Evolutionary conservation across 1,284 basidiomycete genomes (phyloP).

Genomic region (Leccinum subrobustum): DNA sequence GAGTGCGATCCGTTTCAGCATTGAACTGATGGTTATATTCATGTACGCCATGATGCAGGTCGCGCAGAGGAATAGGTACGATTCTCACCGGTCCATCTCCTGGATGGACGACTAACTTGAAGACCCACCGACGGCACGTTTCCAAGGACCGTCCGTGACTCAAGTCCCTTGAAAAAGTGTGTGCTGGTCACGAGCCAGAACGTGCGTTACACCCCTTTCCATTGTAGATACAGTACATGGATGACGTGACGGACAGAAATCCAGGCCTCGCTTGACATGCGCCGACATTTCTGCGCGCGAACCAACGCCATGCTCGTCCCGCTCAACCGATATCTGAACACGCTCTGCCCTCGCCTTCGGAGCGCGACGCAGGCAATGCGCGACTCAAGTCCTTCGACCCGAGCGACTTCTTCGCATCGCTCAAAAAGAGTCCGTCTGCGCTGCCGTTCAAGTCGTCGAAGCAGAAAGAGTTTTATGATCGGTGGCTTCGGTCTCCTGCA

Average conservation of each 20-base stretch:
- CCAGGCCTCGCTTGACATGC: constrained; percentile 66
- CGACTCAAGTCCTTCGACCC: too few species aligned
- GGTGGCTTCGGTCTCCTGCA: too few species aligned
- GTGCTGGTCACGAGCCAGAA: constrained; percentile 45
- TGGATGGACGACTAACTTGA: constrained; percentile 64
- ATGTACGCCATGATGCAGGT: constrained; percentile 8
- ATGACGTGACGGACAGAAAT: constrained; percentile 42
- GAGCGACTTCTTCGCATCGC: too few species aligned
- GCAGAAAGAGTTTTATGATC: too few species aligned
- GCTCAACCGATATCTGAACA: constrained; percentile 57
- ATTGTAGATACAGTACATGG: not conserved
- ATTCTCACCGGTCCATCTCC: constrained; percentile 52
- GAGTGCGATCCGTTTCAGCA: constrained; percentile 19
- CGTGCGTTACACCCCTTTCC: constrained; percentile 42
- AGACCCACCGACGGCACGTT: constrained; percentile 80
- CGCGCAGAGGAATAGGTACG: constrained; percentile 14
- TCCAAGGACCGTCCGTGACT: constrained; percentile 79
- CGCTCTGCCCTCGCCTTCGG: too few species aligned
- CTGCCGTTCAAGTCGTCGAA: too few species aligned
- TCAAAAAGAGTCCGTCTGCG: too few species aligned
- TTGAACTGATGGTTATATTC: not conserved
- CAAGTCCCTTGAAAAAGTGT: constrained; percentile 62
- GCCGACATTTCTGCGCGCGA: constrained; percentile 84
- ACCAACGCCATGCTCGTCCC: constrained; percentile 91
- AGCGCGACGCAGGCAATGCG: too few species aligned